These are phyloP conservation scores for Talaromyces stipitatus DNA, from an alignment of 495 filamentous ascomycete genomes.

Conservation along the genomic window DNA sequence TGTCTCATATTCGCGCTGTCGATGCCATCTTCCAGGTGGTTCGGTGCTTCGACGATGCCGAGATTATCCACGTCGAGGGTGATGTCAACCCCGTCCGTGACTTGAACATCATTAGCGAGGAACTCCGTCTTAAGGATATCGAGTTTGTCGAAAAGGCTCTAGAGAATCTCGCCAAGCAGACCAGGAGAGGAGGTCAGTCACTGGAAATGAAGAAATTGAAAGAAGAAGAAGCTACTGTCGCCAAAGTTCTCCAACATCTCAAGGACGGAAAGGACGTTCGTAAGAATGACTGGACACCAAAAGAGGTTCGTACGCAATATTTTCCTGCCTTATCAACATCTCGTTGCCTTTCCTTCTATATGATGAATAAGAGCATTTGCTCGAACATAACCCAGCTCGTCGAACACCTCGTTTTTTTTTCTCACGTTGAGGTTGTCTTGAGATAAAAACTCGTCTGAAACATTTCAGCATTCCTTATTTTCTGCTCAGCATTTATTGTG, in stretches of 20 bases:
- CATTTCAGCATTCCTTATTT: conserved; percentile 5
- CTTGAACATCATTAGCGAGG: conserved; percentile 92
- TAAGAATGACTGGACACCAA: conserved; percentile 80
- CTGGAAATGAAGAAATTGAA: conserved; percentile 97
- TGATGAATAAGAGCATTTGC: conserved; percentile 99
- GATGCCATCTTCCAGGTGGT: conserved; percentile 99
- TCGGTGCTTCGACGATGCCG: conserved; percentile 96
- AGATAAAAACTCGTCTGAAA: conserved; percentile 65
- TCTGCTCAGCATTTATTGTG: not conserved
- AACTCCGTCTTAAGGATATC: conserved; percentile 96
- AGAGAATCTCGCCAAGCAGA: conserved; percentile 86
- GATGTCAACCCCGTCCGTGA: conserved; percentile 94
- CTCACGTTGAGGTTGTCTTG: conserved; percentile 70
- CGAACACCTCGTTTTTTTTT: conserved; percentile 66
- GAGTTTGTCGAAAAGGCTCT: conserved; percentile 96
- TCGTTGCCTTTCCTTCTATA: conserved; percentile 27
- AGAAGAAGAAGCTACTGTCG: conserved; percentile 89
- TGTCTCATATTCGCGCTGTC: conserved; percentile 98
- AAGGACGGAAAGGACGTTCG: conserved; percentile 87
- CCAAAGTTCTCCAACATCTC: conserved; percentile 74
- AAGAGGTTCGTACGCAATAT: conserved; percentile 69
- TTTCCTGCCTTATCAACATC: conserved; percentile 13
- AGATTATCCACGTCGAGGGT: conserved; percentile 99
- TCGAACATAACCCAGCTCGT: conserved; percentile 99
- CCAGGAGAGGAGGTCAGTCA: conserved; percentile 85